Percentiles rank a stretch among this genome's conserved stretches.
These are phyloP conservation scores for Termitomyces sp. DNA, from an alignment of 1,284 basidiomycete genomes.

Conservation along the genomic window DNA sequence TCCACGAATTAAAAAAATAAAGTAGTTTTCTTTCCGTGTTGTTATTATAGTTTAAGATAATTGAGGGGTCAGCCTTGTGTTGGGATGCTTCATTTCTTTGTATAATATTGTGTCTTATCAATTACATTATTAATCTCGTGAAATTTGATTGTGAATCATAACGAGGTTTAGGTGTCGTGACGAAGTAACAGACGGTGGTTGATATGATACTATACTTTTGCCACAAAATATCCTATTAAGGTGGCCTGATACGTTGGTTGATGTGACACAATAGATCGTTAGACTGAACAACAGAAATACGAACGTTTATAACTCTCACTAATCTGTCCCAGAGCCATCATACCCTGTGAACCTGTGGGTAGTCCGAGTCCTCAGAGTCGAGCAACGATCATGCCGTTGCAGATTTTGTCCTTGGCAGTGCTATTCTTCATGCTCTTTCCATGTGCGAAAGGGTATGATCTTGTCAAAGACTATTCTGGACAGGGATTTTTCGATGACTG, in stretches of 20 bases:
- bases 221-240: not conserved
- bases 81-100: too few species aligned
- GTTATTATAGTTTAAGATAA: too few species aligned
- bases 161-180: too few species aligned
- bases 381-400: not conserved
- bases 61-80: too few species aligned
- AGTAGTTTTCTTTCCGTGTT: too few species aligned
- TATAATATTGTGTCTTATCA: too few species aligned
- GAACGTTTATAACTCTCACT: not conserved
- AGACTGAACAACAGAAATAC: not conserved
- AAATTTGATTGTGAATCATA: too few species aligned
- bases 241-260: too few species aligned
- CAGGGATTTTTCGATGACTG: slow-evolving; percentile 46
- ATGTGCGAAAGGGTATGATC: not conserved
- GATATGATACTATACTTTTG: not conserved
- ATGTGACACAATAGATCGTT: not conserved
- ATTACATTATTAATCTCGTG: too few species aligned
- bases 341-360: too few species aligned
- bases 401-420: not conserved
- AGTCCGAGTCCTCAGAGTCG: not conserved
- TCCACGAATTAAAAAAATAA: too few species aligned
- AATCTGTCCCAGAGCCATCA: not conserved
- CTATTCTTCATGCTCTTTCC: not conserved
- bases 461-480: slow-evolving; percentile 16
- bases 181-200: too few species aligned